These are phyloP conservation scores for Schwanniomyces occidentalis DNA, from an alignment of 805 yeast genomes.

Conservation along the genomic window DNA sequence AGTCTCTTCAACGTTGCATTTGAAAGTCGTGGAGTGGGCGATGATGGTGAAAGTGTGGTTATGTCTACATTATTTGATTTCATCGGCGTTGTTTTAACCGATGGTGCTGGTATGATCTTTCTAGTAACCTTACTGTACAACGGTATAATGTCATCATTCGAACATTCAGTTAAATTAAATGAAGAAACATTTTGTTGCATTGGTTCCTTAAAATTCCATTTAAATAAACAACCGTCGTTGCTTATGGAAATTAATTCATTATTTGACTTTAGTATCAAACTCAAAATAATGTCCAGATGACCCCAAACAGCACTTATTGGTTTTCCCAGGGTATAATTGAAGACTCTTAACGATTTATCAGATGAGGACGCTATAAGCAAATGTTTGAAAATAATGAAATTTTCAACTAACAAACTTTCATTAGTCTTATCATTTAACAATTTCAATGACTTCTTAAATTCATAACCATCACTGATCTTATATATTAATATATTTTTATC, in stretches of 20 bases:
- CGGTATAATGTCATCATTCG: slow-evolving; percentile 12
- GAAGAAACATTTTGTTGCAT: background rate
- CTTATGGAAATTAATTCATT: slow-evolving; percentile 44
- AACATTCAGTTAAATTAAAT: slow-evolving; percentile 1
- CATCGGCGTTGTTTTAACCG: slow-evolving; percentile 11
- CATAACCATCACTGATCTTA: slow-evolving; percentile 29
- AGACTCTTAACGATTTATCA: slow-evolving; percentile 59
- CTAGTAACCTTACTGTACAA: slow-evolving; percentile 30
- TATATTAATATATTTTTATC: slow-evolving; percentile 51
- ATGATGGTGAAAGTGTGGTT: slow-evolving; percentile 5
- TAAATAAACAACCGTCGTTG: slow-evolving; percentile 55
- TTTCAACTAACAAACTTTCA: slow-evolving; percentile 48
- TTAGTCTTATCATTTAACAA: slow-evolving; percentile 35
- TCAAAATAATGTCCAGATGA: slow-evolving; percentile 47
- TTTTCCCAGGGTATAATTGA: slow-evolving; percentile 46
- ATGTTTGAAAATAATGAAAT: slow-evolving; percentile 32
- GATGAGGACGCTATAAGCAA: slow-evolving; percentile 45
- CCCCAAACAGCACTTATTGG: slow-evolving; percentile 58
- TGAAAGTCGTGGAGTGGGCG: slow-evolving; percentile 25
- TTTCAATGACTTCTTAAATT: slow-evolving; percentile 39
- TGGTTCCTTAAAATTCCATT: slow-evolving; percentile 37
- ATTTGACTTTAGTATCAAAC: slow-evolving; percentile 28
- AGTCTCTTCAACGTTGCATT: slow-evolving; percentile 35
- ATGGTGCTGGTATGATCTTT: slow-evolving; percentile 25
- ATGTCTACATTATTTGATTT: too few species aligned